Evolutionary conservation across 129 eudicot species (phyloP).

Genomic region (Arctium minus): DNA sequence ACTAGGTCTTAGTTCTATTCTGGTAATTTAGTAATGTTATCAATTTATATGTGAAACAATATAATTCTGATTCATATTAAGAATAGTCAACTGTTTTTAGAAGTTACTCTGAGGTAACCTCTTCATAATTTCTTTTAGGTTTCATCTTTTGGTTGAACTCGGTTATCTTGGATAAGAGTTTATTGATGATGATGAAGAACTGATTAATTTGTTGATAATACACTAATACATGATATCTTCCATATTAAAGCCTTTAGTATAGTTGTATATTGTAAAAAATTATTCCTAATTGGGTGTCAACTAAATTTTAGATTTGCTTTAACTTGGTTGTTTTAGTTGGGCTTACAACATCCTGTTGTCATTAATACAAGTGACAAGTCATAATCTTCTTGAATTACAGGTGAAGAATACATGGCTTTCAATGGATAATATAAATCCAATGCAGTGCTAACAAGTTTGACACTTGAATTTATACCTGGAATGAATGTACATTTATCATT

Average conservation of each 20-base stretch:
- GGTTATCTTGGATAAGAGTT: neutral
- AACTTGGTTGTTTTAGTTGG: neutral
- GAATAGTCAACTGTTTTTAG: neutral
- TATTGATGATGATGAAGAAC: neutral
- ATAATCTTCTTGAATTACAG: neutral
- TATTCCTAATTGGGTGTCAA: neutral
- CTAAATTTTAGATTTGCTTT: neutral
- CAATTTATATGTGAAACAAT: neutral
- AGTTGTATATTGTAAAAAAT: neutral
- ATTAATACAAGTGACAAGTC: neutral
- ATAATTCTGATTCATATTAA: neutral
- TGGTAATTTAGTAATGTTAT: neutral
- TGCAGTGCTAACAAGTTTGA: neutral
- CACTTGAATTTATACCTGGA: neutral
- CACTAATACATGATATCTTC: neutral
- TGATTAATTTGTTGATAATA: too few relatives aligned
- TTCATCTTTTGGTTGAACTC: neutral
- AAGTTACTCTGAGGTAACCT: neutral
- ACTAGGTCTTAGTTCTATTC: neutral
- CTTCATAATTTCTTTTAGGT: neutral
- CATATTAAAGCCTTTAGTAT: neutral
- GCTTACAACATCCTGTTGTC: neutral
- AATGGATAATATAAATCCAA: neutral
- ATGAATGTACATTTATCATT: neutral
- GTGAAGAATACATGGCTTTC: neutral